Evolutionary conservation across 1,284 basidiomycete genomes (phyloP).

Genomic region (Mycosarcoma mackinlayi): DNA sequence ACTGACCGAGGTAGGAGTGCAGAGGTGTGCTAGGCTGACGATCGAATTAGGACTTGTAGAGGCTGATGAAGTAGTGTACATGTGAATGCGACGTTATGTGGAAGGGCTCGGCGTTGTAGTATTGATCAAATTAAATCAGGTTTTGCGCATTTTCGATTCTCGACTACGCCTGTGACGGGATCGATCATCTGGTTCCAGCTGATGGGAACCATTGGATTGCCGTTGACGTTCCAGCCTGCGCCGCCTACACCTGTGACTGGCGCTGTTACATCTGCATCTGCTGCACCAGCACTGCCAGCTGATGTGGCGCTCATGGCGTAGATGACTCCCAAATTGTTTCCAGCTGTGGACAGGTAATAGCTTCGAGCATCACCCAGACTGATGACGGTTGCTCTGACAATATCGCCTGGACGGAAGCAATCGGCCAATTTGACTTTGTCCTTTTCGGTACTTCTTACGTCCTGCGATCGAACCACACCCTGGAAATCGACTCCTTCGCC

Average conservation of each 20-base stretch:
- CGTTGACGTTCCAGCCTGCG: constrained; percentile 37
- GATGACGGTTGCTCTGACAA: constrained; percentile 85
- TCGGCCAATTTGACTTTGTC: constrained; percentile 92
- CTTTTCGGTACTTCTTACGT: constrained; percentile 82
- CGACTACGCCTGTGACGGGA: constrained; percentile 80
- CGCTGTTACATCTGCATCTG: neutral
- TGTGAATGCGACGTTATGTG: too few species aligned
- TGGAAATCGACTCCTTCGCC: constrained; percentile 75
- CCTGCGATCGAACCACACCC: constrained; percentile 89
- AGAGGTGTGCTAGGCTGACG: too few species aligned
- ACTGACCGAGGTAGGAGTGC: too few species aligned
- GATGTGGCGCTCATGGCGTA: constrained; percentile 49
- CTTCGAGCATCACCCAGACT: constrained; percentile 69
- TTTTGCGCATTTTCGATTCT: constrained; percentile 89
- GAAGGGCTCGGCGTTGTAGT: too few species aligned
- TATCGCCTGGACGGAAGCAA: constrained; percentile 95
- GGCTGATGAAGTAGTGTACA: too few species aligned
- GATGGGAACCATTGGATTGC: constrained; percentile 68
- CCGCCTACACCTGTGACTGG: constrained; percentile 7
- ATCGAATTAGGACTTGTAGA: too few species aligned
- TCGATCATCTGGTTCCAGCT: constrained; percentile 94
- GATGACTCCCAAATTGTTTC: constrained; percentile 88
- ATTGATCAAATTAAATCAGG: constrained; percentile 70
- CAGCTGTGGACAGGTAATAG: constrained; percentile 93
- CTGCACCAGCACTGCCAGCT: neutral